A percentile compares a stretch with the other conserved stretches of the same genome.
These are phyloP conservation scores for Hemileccinum rubropunctum DNA, from an alignment of 768 basidiomycete genomes.

Conservation along the genomic window DNA sequence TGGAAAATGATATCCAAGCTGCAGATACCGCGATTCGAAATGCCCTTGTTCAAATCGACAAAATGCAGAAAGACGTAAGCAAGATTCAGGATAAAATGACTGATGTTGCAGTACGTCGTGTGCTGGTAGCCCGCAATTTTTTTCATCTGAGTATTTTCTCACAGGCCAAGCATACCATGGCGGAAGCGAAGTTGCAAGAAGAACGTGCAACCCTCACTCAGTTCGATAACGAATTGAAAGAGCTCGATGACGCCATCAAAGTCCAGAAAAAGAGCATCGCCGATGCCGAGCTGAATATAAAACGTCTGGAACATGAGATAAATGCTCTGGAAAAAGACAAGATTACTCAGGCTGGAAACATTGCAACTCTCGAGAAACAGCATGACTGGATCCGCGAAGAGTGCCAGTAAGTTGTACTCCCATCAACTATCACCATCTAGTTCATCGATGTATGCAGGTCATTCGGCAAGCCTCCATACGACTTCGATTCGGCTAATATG, in stretches of 20 bases:
- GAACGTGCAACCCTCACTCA: constrained; percentile 85
- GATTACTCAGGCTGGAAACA: constrained; percentile 45
- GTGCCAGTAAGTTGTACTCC: constrained; percentile 58
- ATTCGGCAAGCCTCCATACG: constrained; percentile 83
- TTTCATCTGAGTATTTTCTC: background rate
- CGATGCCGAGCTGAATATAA: constrained; percentile 63
- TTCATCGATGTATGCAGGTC: constrained; percentile 43
- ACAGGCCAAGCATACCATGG: constrained; percentile 58
- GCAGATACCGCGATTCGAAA: constrained; percentile 19
- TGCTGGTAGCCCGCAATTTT: background rate
- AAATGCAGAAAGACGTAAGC: constrained; percentile 60
- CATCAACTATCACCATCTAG: background rate
- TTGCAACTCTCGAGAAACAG: constrained; percentile 72
- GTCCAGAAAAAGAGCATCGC: constrained; percentile 69
- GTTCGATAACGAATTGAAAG: constrained; percentile 86
- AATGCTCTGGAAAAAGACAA: constrained; percentile 63
- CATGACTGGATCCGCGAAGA: constrained; percentile 90
- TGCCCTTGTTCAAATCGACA: constrained; percentile 46
- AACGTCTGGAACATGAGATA: constrained; percentile 70
- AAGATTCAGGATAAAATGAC: constrained; percentile 50
- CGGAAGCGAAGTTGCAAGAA: constrained; percentile 70
- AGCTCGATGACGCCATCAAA: constrained; percentile 79
- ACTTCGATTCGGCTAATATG: constrained; percentile 71
- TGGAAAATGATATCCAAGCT: constrained; percentile 29
- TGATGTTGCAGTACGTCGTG: constrained; percentile 21